Percentiles rank a stretch among this genome's conserved stretches.
These are phyloP conservation scores for Aspergillus texensis DNA, from an alignment of 2,329 filamentous ascomycete genomes.

Conservation along the genomic window DNA sequence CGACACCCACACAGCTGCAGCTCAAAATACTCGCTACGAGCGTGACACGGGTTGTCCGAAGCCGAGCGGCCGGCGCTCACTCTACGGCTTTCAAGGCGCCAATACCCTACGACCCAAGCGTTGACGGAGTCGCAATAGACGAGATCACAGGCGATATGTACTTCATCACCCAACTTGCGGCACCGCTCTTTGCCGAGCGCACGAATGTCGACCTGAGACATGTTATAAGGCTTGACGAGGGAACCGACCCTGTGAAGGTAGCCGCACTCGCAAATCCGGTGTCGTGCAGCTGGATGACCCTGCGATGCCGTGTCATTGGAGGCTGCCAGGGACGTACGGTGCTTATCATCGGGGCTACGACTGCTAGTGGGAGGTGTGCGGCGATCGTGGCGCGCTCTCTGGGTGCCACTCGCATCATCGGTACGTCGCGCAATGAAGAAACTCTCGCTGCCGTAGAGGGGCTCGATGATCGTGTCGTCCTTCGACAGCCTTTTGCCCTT, in stretches of 20 bases:
- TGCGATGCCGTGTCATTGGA: constrained; percentile 4
- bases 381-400: constrained; percentile 6
- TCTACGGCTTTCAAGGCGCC: neutral
- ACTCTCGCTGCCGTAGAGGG: constrained; percentile 1
- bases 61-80: constrained; percentile 1
- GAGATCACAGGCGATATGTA: constrained; percentile 2
- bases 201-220: neutral
- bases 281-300: constrained; percentile 8
- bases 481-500: neutral
- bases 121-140: neutral
- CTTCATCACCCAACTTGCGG: constrained; percentile 1
- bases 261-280: constrained; percentile 1
- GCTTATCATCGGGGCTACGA: constrained; percentile 6
- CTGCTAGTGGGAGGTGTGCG: constrained; percentile 1
- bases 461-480: constrained; percentile 1
- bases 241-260: neutral
- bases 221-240: neutral
- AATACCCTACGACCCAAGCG: neutral
- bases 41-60: neutral
- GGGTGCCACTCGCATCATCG: constrained; percentile 5
- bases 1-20: neutral
- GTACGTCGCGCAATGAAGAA: constrained; percentile 1
- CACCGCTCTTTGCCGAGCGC: neutral
- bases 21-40: neutral
- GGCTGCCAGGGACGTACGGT: constrained; percentile 9